These are phyloP conservation scores for Curvularia verruculosa DNA, from an alignment of 2,329 filamentous ascomycete genomes.

Conservation along the genomic window DNA sequence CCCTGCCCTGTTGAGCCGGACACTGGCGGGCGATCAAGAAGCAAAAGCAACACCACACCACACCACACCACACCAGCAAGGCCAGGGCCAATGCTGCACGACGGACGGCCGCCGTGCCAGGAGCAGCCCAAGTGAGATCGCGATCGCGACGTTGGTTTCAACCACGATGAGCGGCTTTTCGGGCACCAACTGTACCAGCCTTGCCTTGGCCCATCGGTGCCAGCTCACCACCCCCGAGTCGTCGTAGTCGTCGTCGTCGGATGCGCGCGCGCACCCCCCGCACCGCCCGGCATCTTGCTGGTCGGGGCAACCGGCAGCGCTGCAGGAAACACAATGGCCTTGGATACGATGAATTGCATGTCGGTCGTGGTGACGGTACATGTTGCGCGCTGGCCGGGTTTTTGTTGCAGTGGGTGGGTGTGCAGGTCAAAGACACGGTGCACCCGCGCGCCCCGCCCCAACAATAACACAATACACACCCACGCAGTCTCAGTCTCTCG, in stretches of 20 bases:
- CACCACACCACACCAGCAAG: too few relatives aligned
- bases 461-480: background rate
- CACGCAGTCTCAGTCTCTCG: too few relatives aligned
- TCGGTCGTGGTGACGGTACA: too few relatives aligned
- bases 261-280: too few relatives aligned
- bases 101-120: slow-evolving; percentile 20
- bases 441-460: background rate
- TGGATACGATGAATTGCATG: background rate
- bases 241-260: too few relatives aligned
- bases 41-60: slow-evolving; percentile 9
- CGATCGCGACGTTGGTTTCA: slow-evolving; percentile 15
- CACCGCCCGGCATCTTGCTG: slow-evolving; percentile 4
- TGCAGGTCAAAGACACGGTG: background rate
- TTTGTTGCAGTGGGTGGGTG: background rate
- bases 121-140: slow-evolving; percentile 19
- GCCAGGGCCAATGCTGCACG: slow-evolving; percentile 20
- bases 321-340: too few relatives aligned
- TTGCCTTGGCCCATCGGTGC: background rate
- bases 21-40: background rate
- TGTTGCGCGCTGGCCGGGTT: too few relatives aligned
- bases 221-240: too few relatives aligned
- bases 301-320: background rate
- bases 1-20: background rate
- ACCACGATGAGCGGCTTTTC: slow-evolving; percentile 7
- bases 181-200: slow-evolving; percentile 18